Evolutionary conservation across 208 protist genomes (phyloP), one percentile per base, ranked within the genome.

Genomic region (Acanthamoeba royreba): DNA sequence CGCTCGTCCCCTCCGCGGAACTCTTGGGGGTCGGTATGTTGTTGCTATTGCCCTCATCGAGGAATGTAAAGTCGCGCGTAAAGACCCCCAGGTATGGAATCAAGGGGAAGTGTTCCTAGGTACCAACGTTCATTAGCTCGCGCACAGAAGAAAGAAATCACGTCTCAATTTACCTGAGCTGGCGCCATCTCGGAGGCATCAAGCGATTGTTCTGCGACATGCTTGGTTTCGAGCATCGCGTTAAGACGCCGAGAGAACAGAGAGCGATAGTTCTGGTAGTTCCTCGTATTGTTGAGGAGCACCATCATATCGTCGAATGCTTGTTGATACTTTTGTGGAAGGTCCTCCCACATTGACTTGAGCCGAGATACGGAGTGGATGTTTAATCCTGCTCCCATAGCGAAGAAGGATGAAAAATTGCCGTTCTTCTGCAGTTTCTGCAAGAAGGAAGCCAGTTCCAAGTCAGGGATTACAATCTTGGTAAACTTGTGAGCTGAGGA

Each of bases 401-500:
- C 79, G 55, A 87, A 87, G 79, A 87, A 87, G 7, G 79, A 87
- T 11, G 79, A 35, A 55, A 87, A 87, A 45, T 87, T 87, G 79
- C 79, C 79, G 49, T 61, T 87, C 79, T 53, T 15, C 25, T 35
- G 4, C 79, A 87, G 79, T n/a, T 87, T 87, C 79, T 87, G 79
- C 8, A n/a, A n/a, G n/a, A n/a, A n/a, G n/a, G n/a, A n/a, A n/a
- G n/a, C n/a, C n/a, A n/a, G n/a, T n/a, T n/a, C n/a, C n/a, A n/a
- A n/a, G n/a, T n/a, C 35, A 79, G n/a, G 66, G 66, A 43, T 19
- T 11, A 31, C 15, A 43, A 79, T 31, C 66, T 13, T 13, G 35
- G 35, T n/a, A 79, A 40, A 79, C 15, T 17, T 79, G 5, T 55
- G 66, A 87, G 42, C 3, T 15, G 5, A 38, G 55, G 42, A n/a